phyloP scores from a whole-genome alignment of 179 eudicot genomes.

The Beta lomatogona region DNA sequence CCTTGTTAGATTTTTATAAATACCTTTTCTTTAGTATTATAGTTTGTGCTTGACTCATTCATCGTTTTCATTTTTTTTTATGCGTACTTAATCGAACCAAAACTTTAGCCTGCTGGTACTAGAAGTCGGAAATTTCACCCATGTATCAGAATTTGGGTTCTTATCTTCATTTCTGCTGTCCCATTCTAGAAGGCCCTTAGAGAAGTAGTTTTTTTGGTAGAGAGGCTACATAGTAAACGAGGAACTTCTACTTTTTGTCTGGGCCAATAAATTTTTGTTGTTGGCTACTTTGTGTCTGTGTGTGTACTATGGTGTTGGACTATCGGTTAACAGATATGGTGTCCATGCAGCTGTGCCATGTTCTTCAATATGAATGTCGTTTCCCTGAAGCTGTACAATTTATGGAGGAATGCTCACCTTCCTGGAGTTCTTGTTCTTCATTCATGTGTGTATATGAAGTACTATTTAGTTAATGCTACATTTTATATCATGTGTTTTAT shows the following conservation, averaged over 20 bases:
- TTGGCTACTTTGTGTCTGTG: not conserved
- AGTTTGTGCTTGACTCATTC: not conserved
- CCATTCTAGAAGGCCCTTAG: not conserved
- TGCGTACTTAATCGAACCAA: not conserved
- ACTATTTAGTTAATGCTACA: not conserved
- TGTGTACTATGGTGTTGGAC: not conserved
- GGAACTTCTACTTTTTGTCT: not conserved
- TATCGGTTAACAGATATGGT: not conserved
- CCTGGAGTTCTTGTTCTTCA: slow-evolving; percentile 73
- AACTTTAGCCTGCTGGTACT: not conserved
- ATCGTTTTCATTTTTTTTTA: not conserved
- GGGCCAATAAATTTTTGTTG: not conserved
- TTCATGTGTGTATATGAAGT: slow-evolving; percentile 58
- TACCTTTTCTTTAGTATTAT: not conserved
- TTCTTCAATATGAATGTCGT: slow-evolving; percentile 73
- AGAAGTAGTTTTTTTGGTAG: not conserved
- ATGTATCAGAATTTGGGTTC: not conserved
- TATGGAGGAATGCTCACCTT: slow-evolving; percentile 75
- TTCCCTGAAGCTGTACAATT: slow-evolving; percentile 86
- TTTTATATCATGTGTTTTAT: not conserved
- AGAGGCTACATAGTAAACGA: not conserved
- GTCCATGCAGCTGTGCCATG: slow-evolving; percentile 81
- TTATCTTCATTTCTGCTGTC: not conserved
- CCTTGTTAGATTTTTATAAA: not conserved
- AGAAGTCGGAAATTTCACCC: not conserved